These are phyloP conservation scores for Flaveria trinervia DNA, from an alignment of 129 eudicot genomes.

Conservation along the genomic window DNA sequence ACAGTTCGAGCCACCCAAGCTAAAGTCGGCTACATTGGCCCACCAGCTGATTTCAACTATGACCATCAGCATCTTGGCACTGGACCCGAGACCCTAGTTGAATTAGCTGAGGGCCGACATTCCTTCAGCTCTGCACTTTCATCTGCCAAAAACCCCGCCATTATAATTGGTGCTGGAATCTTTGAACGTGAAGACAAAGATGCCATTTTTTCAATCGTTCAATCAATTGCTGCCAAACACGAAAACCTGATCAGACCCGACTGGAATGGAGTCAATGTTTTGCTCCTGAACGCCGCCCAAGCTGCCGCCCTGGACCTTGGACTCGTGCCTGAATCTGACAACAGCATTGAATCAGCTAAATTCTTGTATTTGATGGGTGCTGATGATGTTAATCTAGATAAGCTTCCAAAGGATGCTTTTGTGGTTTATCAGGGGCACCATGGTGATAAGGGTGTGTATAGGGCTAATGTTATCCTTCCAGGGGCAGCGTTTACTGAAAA, in stretches of 20 bases:
- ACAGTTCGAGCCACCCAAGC: constrained; percentile 74
- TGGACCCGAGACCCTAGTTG: constrained; percentile 62
- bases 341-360: constrained; percentile 66
- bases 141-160: constrained; percentile 73
- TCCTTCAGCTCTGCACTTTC: constrained; percentile 53
- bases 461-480: constrained; percentile 85
- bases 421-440: constrained; percentile 95
- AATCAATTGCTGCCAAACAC: constrained; percentile 56
- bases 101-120: constrained; percentile 72
- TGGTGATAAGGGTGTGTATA: constrained; percentile 77
- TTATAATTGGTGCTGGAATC: constrained; percentile 76
- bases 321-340: constrained; percentile 72
- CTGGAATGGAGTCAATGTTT: constrained; percentile 79
- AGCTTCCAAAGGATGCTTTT: constrained; percentile 75
- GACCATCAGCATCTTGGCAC: constrained; percentile 76
- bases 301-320: constrained; percentile 96
- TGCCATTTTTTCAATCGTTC: constrained; percentile 62
- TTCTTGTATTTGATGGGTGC: constrained; percentile 84
- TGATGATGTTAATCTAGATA: constrained; percentile 71
- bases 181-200: constrained; percentile 70
- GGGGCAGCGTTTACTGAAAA: constrained; percentile 78
- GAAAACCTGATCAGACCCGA: constrained; percentile 61
- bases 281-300: constrained; percentile 81
- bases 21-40: constrained; percentile 84
- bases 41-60: constrained; percentile 74